Conservation (phyloP, 2,329 filamentous ascomycete species). For the Curvularia lunata region DNA sequence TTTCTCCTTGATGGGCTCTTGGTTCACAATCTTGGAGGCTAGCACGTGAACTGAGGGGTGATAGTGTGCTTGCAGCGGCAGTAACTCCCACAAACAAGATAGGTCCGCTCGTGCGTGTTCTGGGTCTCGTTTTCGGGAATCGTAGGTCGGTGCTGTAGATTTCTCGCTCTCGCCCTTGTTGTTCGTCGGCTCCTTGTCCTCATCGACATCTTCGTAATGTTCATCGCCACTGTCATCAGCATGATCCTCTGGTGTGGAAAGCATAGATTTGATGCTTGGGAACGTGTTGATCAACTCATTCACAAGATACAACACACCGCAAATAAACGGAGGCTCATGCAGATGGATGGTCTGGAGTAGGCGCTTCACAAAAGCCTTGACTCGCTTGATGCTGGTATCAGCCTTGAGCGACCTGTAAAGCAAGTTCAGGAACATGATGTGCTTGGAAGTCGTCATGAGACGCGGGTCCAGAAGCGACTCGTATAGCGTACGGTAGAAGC, state of each 20-base stretch:
- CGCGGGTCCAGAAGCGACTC: constrained; percentile 92
- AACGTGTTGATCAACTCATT: constrained; percentile 81
- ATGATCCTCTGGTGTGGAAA: constrained; percentile 74
- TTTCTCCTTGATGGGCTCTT: constrained; percentile 78
- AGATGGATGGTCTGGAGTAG: constrained; percentile 85
- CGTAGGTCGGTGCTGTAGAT: constrained; percentile 61
- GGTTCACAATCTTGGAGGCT: constrained; percentile 72
- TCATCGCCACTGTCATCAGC: constrained; percentile 76
- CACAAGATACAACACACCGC: constrained; percentile 89
- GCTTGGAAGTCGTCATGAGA: constrained; percentile 88
- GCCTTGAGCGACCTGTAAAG: constrained; percentile 86
- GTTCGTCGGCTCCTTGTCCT: constrained; percentile 44
- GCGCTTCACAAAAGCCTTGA: constrained; percentile 95
- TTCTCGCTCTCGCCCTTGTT: constrained; percentile 23
- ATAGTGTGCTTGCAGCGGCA: constrained; percentile 81
- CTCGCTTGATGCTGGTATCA: constrained; percentile 86
- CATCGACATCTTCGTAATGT: constrained; percentile 69
- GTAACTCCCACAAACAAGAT: constrained; percentile 90
- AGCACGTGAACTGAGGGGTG: constrained; percentile 92
- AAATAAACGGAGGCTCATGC: constrained; percentile 91
- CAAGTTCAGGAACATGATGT: constrained; percentile 92
- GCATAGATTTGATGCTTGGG: constrained; percentile 76
- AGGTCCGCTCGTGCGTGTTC: constrained; percentile 90
- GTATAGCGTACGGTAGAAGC: constrained; percentile 95
- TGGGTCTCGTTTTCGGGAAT: constrained; percentile 89